These are phyloP conservation scores for Phaeotremella skinneri DNA, from an alignment of 768 basidiomycete genomes.

Conservation along the genomic window DNA sequence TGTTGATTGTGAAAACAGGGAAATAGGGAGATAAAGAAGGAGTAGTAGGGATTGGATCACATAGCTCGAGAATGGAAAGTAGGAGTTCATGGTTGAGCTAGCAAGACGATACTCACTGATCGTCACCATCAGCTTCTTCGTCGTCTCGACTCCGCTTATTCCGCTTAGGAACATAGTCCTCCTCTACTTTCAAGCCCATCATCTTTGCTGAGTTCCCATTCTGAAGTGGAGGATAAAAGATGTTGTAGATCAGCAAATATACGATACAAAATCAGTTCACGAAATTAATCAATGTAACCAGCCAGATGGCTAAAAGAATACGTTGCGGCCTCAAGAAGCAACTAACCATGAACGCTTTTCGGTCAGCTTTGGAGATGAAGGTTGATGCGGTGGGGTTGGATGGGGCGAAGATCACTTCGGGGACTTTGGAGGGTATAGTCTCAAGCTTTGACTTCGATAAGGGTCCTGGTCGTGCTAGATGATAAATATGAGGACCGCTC, in stretches of 20 bases:
- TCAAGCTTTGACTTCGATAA: background rate
- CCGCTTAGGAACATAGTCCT: conserved; percentile 15
- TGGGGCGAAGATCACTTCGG: conserved; percentile 48
- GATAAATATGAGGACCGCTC: background rate
- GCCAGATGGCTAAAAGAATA: no score
- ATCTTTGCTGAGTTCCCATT: conserved; percentile 48
- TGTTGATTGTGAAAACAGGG: no score
- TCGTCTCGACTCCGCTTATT: conserved; percentile 26
- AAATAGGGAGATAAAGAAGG: no score
- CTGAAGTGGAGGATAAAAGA: conserved; percentile 20
- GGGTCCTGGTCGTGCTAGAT: background rate
- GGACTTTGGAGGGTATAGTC: conserved; percentile 15
- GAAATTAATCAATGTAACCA: no score
- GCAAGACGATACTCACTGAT: conserved; percentile 25
- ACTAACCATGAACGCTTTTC: conserved; percentile 51
- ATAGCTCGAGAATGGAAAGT: no score
- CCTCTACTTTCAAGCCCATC: conserved; percentile 34
- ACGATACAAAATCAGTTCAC: no score
- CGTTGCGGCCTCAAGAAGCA: background rate
- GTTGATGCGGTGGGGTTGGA: conserved; percentile 3
- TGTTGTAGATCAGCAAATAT: background rate
- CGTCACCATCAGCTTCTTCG: conserved; percentile 35
- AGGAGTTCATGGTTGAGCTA: conserved; percentile 46
- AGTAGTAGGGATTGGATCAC: no score
- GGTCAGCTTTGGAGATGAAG: conserved; percentile 39